Base-by-base conservation (phyloP, 1,139 yeast genomes). In the Geotrichum australiense region DNA sequence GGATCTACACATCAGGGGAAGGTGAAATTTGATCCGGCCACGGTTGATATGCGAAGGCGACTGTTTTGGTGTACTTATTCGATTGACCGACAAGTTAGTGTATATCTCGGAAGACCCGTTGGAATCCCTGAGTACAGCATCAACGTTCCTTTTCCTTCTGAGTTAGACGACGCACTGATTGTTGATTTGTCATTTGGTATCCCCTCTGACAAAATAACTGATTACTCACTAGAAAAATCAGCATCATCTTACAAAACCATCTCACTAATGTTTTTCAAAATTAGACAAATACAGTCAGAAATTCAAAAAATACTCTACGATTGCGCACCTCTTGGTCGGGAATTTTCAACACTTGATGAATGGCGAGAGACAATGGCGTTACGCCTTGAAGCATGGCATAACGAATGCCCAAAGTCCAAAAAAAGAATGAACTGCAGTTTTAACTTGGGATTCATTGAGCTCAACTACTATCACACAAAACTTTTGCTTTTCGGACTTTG, bases 21-120 rank as follows among this genome's bases (percentile, higher is more conserved):
- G n/a, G n/a, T n/a, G n/a, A 36, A 28, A 35, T 39, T 35, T 39
- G 77, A 76, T 50, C 71, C 80, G 0, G 78, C 74, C 51, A 68
- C 74, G 0, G 63, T 74, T 22, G 96, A 86, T 55, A 65, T 80
- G 59, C 66, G 93, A 46, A 70, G 95, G 52, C 64, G 95, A 34
- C 63, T 87, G 28, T 86, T 87, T 53, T 87, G 96, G 96, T 82
- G 94, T 57, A 78, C 91, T 0, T 87, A 86, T 59, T 73, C 89
- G 1, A 63, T 86, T 38, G 96, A 87, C 58, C 64, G 96, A 26
- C 87, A 81, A 55, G 74, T 80, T 10, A 78, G 86, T 52, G 78
- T 81, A 45, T 80, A 80, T 50, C 62, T 81, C 34, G 83, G 83
- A 6, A 65, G 91, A 15, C 91, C 91, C 0, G 75, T 77, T 45